phyloP scores from a whole-genome alignment of 768 basidiomycete genomes.

The Fibroporia radiculosa region DNA sequence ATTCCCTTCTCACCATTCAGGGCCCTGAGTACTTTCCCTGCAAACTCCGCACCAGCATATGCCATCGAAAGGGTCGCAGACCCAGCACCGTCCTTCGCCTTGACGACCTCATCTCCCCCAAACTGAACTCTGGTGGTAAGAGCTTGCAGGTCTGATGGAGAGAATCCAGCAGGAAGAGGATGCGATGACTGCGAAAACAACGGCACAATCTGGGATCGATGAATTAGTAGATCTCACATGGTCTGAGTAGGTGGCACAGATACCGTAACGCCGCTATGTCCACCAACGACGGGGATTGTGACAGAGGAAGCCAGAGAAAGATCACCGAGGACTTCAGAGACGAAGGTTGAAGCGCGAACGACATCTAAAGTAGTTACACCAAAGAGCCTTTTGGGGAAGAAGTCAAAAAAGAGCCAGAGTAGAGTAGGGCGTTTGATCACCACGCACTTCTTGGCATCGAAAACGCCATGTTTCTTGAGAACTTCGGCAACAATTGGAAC shows the following conservation, averaged over 20 bases:
- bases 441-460: constrained; percentile 85
- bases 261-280: constrained; percentile 89
- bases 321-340: constrained; percentile 69
- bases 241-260: no score
- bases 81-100: constrained; percentile 91
- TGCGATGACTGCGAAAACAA: constrained; percentile 87
- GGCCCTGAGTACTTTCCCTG: constrained; percentile 75
- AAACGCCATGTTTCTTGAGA: constrained; percentile 87
- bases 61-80: constrained; percentile 98
- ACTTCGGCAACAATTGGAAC: constrained; percentile 96
- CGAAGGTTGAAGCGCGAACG: constrained; percentile 95
- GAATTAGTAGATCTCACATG: no score
- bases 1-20: constrained; percentile 85
- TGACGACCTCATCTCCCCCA: constrained; percentile 96
- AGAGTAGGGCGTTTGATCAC: not conserved
- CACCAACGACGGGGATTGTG: constrained; percentile 87
- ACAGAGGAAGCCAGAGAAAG: constrained; percentile 52
- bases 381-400: constrained; percentile 55
- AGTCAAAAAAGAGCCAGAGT: not conserved
- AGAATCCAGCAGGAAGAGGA: constrained; percentile 53
- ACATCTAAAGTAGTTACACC: constrained; percentile 98
- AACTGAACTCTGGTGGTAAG: constrained; percentile 87
- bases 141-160: constrained; percentile 40
- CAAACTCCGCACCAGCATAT: constrained; percentile 88
- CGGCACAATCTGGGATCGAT: constrained; percentile 65